Evolutionary conservation across 1,284 basidiomycete genomes (phyloP), one percentile per base, ranked within the genome.

Genomic region (Ceraceosorus guamensis): DNA sequence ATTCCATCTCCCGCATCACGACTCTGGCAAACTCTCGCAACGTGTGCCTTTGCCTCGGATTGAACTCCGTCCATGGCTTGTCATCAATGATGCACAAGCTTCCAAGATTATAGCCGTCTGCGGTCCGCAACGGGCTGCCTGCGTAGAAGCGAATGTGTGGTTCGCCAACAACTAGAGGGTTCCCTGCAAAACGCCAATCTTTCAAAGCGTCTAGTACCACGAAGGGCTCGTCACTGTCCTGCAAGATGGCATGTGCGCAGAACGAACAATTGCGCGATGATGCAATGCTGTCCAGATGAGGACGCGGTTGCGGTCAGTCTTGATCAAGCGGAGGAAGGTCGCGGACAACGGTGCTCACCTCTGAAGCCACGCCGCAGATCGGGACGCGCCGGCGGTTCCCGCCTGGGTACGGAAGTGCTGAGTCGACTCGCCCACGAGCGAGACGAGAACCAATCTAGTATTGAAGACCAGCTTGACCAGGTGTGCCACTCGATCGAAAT

Each of bases 1-100:
- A 79, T 76, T 95, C 91, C 84, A 96, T 85, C 78, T 96, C 91
- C 46, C 91, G 84, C 86, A 95, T 90, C n/a, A 87, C 86, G 54
- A 96, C 86, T 5, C 71, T 77, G 1, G 91, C 90, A 76, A 96
- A 95, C 77, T 96, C 91, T 71, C 93, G 93, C 58, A 96, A 80
- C 1, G 89, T 91, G 78, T 93, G 88, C 46, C 91, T 80, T 68
- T 91, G 89, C 34, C 91, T 81, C 16, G 91, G 90, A 3, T 85
- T 85, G 71, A 95, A 96, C 60, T 92, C 89, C 14, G 83, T 80
- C 47, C 88, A 82, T 1, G 91, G 89, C 46, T 83, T 81, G 73
- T 91, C 87, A 67, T 93, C 91, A 62, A 92, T 85, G 55, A 96
- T 82, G 50, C 89, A 87, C 55, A 95, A 78, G 56, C 86, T 88